Evolutionary conservation across 2,329 filamentous ascomycete genomes (phyloP).

Genomic region (Apiospora sp.): DNA sequence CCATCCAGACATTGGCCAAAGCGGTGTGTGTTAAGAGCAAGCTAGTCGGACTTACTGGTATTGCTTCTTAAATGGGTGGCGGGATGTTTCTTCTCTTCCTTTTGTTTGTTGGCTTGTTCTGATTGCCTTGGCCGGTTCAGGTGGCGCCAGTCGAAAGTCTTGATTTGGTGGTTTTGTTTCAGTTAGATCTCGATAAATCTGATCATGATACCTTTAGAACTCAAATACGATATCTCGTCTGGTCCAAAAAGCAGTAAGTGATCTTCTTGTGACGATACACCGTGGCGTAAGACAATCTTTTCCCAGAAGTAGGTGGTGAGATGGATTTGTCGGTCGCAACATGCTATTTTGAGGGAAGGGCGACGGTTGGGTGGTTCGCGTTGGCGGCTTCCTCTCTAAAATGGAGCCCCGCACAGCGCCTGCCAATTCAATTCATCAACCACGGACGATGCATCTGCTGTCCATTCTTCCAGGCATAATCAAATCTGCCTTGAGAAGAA

Average conservation of each 20-base stretch:
- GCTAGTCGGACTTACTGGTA: conserved; percentile 41
- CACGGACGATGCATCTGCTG: not conserved
- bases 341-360: not conserved
- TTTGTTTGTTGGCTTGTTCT: not conserved
- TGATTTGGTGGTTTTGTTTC: not conserved
- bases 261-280: not conserved
- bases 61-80: not conserved
- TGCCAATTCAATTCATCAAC: not conserved
- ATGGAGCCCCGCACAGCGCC: not conserved
- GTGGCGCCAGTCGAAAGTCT: not conserved
- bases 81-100: not conserved
- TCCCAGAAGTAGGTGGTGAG: not conserved
- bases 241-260: not conserved
- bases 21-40: conserved; percentile 57
- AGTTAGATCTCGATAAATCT: not conserved
- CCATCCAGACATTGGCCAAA: conserved; percentile 56
- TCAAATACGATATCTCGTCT: not conserved
- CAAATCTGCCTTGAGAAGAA: no score
- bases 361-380: not conserved
- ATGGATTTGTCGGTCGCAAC: not conserved
- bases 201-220: not conserved
- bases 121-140: not conserved
- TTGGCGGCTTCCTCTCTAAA: not conserved
- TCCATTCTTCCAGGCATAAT: no score
- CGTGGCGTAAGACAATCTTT: not conserved